Evolutionary conservation across 306 rosid species (phyloP), one percentile per base, ranked within the genome.

Genomic region (Fagus sylvatica): DNA sequence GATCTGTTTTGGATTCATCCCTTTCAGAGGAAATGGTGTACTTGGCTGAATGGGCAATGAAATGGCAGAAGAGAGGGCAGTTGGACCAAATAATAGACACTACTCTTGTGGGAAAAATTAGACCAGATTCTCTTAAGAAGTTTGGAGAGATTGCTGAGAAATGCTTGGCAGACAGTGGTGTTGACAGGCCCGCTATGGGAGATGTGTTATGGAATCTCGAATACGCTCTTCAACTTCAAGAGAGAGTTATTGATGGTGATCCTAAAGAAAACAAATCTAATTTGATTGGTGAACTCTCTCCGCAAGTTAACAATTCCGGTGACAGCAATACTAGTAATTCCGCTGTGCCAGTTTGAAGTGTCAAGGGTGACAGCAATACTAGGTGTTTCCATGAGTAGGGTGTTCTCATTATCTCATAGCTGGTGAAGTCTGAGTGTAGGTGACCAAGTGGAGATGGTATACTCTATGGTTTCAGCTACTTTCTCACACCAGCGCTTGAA

Each of bases 31-130:
- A 91, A 81, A 88, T 83, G 93, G 98, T 93, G 53, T 90, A 91
- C 85, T 84, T 93, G 69, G 98, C 97, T 15, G 96, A 93, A 85
- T 91, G 98, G 98, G 92, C 93, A 13, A 91, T 93, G 96, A 90
- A 93, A 75, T 93, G 91, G 91, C 96, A 91, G 84, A 90, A 87
- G 75, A 91, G 56, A 60, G 96, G 98, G 82, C 97, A 90, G 69
- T 60, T 91, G 84, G 93, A 87, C 7, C 92, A 90, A 74, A 93
- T 93, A 71, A 88, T 93, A 56, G 98, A 93, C 57, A 64, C 84
- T 32, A 72, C 83, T 46, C 93, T 93, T 4, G 89, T 72, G 0
- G 97, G 92, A 19, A 91, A 90, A 79, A 81, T 93, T 43, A 86
- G 82, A 70, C 89, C 96, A 6, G 95, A 90, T 71, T 93, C 97